Percentiles rank a stretch among this genome's conserved stretches.
phyloP scores from a whole-genome alignment of 2,329 filamentous ascomycete species.

The Laburnicola sp. region DNA sequence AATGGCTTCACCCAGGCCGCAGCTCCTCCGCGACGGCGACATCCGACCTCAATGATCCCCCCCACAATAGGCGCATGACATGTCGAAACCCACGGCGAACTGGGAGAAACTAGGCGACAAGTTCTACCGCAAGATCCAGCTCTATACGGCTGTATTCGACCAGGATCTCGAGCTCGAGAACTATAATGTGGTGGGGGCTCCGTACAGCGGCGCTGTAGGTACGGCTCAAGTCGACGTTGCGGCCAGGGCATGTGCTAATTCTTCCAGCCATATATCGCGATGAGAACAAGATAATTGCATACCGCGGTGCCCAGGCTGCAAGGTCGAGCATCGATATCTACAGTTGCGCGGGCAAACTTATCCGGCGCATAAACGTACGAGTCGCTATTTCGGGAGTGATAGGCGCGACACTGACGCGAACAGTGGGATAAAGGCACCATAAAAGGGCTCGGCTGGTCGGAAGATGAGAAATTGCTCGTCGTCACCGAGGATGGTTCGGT shows the following conservation, averaged over 20 bases:
- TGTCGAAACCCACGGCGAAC: slow-evolving; percentile 72
- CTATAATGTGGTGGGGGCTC: slow-evolving; percentile 87
- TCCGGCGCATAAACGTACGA: slow-evolving; percentile 71
- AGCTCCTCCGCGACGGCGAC: slow-evolving; percentile 8
- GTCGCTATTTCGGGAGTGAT: too few species aligned
- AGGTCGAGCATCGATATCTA: slow-evolving; percentile 93
- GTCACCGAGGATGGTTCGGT: slow-evolving; percentile 89
- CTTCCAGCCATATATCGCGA: slow-evolving; percentile 82
- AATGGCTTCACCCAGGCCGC: slow-evolving; percentile 11
- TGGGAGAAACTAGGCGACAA: slow-evolving; percentile 93
- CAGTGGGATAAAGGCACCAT: slow-evolving; percentile 89
- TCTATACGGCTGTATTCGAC: slow-evolving; percentile 93
- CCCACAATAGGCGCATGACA: slow-evolving; percentile 20
- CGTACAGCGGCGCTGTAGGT: slow-evolving; percentile 93
- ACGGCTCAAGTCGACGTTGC: slow-evolving; percentile 28
- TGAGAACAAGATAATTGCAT: slow-evolving; percentile 79
- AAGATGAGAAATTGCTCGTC: slow-evolving; percentile 88
- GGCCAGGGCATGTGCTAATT: slow-evolving; percentile 30
- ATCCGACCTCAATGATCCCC: slow-evolving; percentile 13
- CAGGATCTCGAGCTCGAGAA: slow-evolving; percentile 92
- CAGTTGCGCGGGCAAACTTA: slow-evolving; percentile 85
- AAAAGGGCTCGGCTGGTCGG: slow-evolving; percentile 91
- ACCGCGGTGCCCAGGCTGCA: slow-evolving; percentile 68
- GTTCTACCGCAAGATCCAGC: slow-evolving; percentile 92
- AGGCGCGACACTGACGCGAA: slow-evolving; percentile 19